Evolutionary conservation across 1,139 yeast genomes (phyloP), one percentile per base, ranked within the genome.

Genomic region (Zygosaccharomyces sapae): DNA sequence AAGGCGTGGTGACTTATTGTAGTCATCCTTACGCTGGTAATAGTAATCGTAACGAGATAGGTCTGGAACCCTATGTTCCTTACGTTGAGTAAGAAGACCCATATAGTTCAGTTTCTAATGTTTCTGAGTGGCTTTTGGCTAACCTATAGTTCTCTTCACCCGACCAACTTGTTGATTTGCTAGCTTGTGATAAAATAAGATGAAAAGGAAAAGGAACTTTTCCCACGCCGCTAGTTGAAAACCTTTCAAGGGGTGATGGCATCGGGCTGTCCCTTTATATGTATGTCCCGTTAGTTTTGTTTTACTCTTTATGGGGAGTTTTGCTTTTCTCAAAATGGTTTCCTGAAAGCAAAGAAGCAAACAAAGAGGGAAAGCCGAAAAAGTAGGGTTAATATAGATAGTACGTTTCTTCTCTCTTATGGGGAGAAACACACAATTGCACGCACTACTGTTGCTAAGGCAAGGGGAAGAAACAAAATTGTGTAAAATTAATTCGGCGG

Each of bases 1-100:
- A 19, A 58, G 43, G 22, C 53, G 43, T 13, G 49, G 47, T 16
- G 59, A 55, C 40, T 49, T 57, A 43, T 58, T 55, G 37, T 52
- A 60, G 18, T 55, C 55, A 13, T 48, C 60, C 22, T 54, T 54
- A 39, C 58, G 55, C 44, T 57, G 55, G 43, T 63, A 63, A 38
- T 61, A 55, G 44, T 63, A 62, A 43, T 63, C 66, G 43, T 64
- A 64, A 43, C 68, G 56, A n/a, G 67, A 63, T 27, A 64, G 49
- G 44, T 64, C 68, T 4, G 68, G 68, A 16, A 59, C 63, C 49
- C 56, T 53, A 34, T 55, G 53, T 41, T 59, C 63, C 46, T 55
- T 58, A 37, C 44, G 49, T 37, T 25, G 40, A 37, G 40, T 37
- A 8, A 27, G 30, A 27, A 27, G 30, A 9, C 30, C 30, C 30